Conservation (phyloP, 495 filamentous ascomycete genomes). For the Lichina pygmaea region DNA sequence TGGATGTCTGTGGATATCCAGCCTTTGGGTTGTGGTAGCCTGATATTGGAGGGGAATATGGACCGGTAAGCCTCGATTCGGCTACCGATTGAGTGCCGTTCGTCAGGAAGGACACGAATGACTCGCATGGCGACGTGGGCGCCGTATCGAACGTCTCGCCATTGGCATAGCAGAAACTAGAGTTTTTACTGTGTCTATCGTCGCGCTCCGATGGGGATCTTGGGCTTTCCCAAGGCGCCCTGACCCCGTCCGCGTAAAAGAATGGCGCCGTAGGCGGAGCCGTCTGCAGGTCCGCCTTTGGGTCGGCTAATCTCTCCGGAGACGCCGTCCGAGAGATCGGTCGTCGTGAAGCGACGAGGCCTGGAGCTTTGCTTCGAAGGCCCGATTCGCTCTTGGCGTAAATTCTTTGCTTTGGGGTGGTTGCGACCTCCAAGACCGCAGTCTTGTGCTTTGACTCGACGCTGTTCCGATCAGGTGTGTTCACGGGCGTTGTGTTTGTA, state of each 20-base stretch:
- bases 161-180: slow-evolving; percentile 32
- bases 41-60: no score
- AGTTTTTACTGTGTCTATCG: slow-evolving; percentile 9
- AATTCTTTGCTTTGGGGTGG: no score
- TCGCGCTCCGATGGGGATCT: neutral
- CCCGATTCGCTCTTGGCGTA: no score
- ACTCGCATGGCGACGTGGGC: neutral
- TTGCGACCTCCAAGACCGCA: slow-evolving; percentile 9
- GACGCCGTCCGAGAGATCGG: slow-evolving; percentile 1
- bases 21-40: no score
- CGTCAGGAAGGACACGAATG: neutral
- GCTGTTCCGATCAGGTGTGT: slow-evolving; percentile 5
- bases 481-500: slow-evolving; percentile 27
- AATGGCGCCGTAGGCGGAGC: slow-evolving; percentile 27
- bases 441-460: slow-evolving; percentile 16
- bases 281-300: slow-evolving; percentile 11
- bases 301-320: neutral
- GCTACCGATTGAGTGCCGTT: no score
- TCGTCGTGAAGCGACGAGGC: no score
- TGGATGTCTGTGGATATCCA: no score
- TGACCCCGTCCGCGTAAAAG: slow-evolving; percentile 51
- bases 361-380: no score
- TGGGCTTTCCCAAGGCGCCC: slow-evolving; percentile 4
- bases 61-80: no score
- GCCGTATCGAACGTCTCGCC: slow-evolving; percentile 5